Evolutionary conservation across 805 yeast species (phyloP), one percentile per base, ranked within the genome.

Genomic region (Kazachstania psychrophila): DNA sequence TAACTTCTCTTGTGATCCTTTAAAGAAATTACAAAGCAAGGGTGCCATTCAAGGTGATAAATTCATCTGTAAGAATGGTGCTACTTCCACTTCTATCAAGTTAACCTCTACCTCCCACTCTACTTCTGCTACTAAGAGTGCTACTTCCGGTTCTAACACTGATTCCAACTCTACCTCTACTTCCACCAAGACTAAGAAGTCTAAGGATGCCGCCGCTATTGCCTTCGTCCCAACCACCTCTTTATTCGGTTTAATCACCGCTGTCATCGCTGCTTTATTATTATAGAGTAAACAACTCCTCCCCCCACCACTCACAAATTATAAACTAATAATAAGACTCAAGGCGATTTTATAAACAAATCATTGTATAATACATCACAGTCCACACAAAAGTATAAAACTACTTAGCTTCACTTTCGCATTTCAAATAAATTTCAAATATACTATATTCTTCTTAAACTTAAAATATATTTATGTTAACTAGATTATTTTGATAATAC

Each of bases 11-110:
- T 89, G 98, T 76, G 62, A 70, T 45, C 69, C 72, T 38, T 86
- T 88, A 70, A 73, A 81, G 63, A 55, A 62, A 37, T 73, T 85
- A 58, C 78, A 83, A 73, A 62, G 67, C 56, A 70, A 72, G 52
- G 92, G 94, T 65, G 84, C 73, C 61, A 78, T 92, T 64, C 85
- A 79, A 69, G 98, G 97, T 75, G 86, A 86, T 70, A 69, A 75
- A 51, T 88, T 76, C 70, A 72, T 65, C 54, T 83, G 94, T 70
- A 70, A 72, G 50, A 82, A 79, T 63, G 78, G 77, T 47, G 59
- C 73, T 33, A 52, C 68, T 23, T 62, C 74, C 26, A 61, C 75
- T 38, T 65, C 79, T 27, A 58, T 65, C 40, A 52, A 60, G 31
- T 47, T 60, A 41, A 43, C 61, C 28, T 42, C 58, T 14, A 41